A percentile compares a stretch with the other conserved stretches of the same genome.
Evolutionary conservation across 2,329 filamentous ascomycete species (phyloP).

Genomic region (Colletotrichum sp.): DNA sequence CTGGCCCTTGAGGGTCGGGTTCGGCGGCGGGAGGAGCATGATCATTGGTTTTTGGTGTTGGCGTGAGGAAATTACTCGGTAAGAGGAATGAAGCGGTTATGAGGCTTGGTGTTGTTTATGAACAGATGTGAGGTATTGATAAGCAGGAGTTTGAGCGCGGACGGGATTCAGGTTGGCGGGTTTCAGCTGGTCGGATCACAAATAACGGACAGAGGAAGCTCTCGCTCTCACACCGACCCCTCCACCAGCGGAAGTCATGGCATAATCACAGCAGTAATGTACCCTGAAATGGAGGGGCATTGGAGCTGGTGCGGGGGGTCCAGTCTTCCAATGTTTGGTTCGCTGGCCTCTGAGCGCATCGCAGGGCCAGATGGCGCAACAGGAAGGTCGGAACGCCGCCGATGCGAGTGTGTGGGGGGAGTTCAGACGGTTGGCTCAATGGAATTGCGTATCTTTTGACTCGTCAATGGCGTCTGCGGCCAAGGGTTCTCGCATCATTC

Average conservation of each 20-base stretch:
- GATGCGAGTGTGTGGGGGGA: not conserved
- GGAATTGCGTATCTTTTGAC: not conserved
- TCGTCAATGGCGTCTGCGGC: not conserved
- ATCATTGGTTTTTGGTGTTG: not conserved
- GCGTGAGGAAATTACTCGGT: not conserved
- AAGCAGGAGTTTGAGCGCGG: not conserved
- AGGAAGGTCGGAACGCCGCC: constrained; percentile 14
- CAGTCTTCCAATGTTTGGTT: not conserved
- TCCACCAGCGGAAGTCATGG: not conserved
- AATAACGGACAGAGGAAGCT: not conserved
- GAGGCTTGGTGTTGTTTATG: not conserved
- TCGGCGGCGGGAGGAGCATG: constrained; percentile 17
- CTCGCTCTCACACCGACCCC: not conserved
- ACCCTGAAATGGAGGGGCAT: not conserved
- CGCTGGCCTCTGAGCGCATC: constrained; percentile 13
- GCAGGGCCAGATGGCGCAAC: constrained; percentile 16
- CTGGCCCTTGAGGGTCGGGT: constrained; percentile 40
- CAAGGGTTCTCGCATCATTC: not conserved
- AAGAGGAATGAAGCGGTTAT: not conserved
- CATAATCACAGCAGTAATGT: not conserved
- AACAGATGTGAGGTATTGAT: not conserved
- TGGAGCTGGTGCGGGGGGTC: not conserved
- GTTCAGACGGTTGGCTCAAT: not conserved
- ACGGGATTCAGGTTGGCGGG: not conserved
- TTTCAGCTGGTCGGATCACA: not conserved